phyloP scores from a whole-genome alignment of 345 rosid species.

The Bruguiera gymnorhiza region DNA sequence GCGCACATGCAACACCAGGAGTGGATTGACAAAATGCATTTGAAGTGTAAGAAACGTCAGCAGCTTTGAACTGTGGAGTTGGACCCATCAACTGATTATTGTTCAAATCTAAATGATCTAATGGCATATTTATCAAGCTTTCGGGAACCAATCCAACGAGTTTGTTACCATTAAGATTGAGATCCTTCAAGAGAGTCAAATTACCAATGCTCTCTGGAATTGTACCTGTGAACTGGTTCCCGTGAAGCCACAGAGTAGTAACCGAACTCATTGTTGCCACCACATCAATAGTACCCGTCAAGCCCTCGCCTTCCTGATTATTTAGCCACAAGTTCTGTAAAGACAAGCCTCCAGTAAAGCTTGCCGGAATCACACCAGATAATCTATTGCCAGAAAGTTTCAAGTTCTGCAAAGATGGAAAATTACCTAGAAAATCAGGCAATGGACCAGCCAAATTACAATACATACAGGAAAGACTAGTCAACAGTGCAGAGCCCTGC shows the following conservation, averaged over 20 bases:
- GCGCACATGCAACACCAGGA: constrained; percentile 46
- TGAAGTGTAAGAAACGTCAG: constrained; percentile 31
- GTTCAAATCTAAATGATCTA: constrained; percentile 55
- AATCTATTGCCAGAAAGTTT: constrained; percentile 48
- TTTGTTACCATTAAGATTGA: constrained; percentile 53
- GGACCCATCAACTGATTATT: constrained; percentile 77
- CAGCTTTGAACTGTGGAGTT: constrained; percentile 49
- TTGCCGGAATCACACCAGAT: constrained; percentile 53
- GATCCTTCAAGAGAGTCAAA: constrained; percentile 48
- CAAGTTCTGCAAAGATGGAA: constrained; percentile 50
- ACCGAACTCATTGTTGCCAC: constrained; percentile 50
- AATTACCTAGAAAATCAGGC: constrained; percentile 60
- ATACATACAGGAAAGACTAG: constrained; percentile 52
- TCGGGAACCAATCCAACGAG: constrained; percentile 62
- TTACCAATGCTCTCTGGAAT: constrained; percentile 59
- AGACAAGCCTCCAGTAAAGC: constrained; percentile 35
- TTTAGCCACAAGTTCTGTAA: constrained; percentile 63
- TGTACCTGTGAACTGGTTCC: constrained; percentile 63
- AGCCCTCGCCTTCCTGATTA: constrained; percentile 47
- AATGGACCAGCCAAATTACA: constrained; percentile 65
- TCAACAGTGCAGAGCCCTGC: constrained; percentile 49
- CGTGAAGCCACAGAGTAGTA: constrained; percentile 69
- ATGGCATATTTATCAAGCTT: constrained; percentile 42
- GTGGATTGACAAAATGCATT: constrained; percentile 54
- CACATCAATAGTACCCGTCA: constrained; percentile 57